A percentile compares a stretch with the other conserved stretches of the same genome.
Conservation (phyloP, 352 stramenopile genomes). For the Phytopythium litorale region DNA sequence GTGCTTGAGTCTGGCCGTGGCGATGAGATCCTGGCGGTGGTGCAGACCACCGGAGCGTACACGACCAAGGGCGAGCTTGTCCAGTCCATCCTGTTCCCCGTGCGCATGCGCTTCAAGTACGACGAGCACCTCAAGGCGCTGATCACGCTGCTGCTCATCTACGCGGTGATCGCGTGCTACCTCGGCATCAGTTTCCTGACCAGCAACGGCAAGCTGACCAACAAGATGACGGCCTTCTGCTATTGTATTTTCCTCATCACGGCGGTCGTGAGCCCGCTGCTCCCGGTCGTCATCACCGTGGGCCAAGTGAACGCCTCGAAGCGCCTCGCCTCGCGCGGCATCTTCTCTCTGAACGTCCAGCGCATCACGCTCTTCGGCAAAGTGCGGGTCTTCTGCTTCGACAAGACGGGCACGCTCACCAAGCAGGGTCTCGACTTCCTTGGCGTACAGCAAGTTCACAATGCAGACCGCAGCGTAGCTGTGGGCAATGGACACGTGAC, state of each 20-base stretch:
- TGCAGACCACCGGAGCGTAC: slow-evolving; percentile 61
- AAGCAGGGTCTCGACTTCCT: slow-evolving; percentile 78
- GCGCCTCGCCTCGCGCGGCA: slow-evolving; percentile 45
- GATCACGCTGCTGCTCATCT: slow-evolving; percentile 52
- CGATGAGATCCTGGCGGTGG: slow-evolving; percentile 52
- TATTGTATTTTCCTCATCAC: slow-evolving; percentile 64
- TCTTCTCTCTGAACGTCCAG: slow-evolving; percentile 67
- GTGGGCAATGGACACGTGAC: neutral
- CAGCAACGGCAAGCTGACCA: slow-evolving; percentile 41
- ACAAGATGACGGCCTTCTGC: slow-evolving; percentile 47
- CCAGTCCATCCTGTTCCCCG: slow-evolving; percentile 68
- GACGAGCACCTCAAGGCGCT: slow-evolving; percentile 74
- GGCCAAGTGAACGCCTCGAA: slow-evolving; percentile 65
- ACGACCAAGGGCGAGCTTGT: slow-evolving; percentile 77
- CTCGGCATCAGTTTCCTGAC: slow-evolving; percentile 45
- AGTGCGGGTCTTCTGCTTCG: slow-evolving; percentile 77
- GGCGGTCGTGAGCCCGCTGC: slow-evolving; percentile 56
- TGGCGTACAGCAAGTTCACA: slow-evolving; percentile 21
- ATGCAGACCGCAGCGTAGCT: slow-evolving; percentile 7
- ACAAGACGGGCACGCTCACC: slow-evolving; percentile 87
- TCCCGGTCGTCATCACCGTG: slow-evolving; percentile 78
- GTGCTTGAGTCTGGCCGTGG: slow-evolving; percentile 38
- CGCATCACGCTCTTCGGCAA: slow-evolving; percentile 81
- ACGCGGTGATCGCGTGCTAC: slow-evolving; percentile 45
- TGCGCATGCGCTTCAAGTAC: slow-evolving; percentile 84